Conservation (phyloP, 306 rosid species). For the Cucumis cinereus region DNA sequence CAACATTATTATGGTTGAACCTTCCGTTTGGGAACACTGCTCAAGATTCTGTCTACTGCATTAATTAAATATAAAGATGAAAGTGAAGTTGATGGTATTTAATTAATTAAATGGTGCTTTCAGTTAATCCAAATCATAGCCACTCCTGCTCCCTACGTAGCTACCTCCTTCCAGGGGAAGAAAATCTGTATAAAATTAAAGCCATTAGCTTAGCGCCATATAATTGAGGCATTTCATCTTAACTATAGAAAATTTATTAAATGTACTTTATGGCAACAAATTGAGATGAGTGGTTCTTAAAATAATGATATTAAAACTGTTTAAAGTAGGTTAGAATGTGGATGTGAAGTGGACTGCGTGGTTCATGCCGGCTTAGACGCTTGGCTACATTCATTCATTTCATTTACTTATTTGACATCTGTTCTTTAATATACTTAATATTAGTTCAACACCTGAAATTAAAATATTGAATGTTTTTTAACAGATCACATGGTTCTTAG, state of each 20-base stretch:
- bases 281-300: not conserved
- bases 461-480: no score
- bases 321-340: not conserved
- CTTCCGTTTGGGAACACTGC: not conserved
- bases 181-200: no score
- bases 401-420: no score
- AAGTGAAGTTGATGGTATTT: not conserved
- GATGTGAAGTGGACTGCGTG: not conserved
- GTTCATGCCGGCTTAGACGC: not conserved
- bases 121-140: not conserved
- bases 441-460: no score
- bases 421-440: no score
- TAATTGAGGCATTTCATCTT: not conserved
- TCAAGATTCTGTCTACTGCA: not conserved
- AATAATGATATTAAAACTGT: not conserved
- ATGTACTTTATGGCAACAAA: not conserved
- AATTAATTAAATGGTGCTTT: not conserved
- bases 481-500: no score
- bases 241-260: not conserved
- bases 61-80: not conserved
- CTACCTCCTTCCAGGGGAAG: no score
- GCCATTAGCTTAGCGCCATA: not conserved
- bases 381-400: no score
- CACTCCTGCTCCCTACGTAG: not conserved
- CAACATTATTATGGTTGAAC: not conserved